Base-by-base conservation (phyloP, 441 rosid genomes). In the Omphalea diandra region DNA sequence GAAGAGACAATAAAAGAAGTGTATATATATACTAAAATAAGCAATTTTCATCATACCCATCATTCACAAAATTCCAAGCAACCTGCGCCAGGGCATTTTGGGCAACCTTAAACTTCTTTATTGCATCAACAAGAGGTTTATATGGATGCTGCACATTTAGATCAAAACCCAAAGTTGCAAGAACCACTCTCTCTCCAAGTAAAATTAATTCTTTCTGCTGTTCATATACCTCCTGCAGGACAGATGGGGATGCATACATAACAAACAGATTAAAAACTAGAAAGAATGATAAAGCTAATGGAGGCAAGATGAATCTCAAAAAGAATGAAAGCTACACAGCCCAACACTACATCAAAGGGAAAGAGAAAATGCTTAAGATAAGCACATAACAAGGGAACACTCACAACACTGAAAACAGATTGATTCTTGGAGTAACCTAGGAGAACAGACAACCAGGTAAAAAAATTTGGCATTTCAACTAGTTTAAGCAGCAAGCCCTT, bases 1-100 rank as follows among this genome's bases (percentile, higher is more conserved):
- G 63, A 77, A 57, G 63, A 63, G 68, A 67, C n/a, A 72, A 60
- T 40, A 58, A 68, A 69, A 71, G 33, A 64, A 57, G 58, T 38
- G 63, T 24, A 63, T 29, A 44, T 22, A 49, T 27, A 62, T 36
- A 62, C 46, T 43, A 44, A 72, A 76, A 18, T 38, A 65, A 60
- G 72, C 63, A 71, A 36, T 71, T n/a, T n/a, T 77, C 61, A 72
- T 71, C 95, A 60, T 94, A 94, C 98, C 98, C 95, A 86, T 94
- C 97, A 76, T 94, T 94, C 65, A 94, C 96, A 84, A 94, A 90
- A 84, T 94, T 88, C 96, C 97, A 94, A 14, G 98, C 96, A 81
- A 89, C 97, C 84, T 89, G 93, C 65, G 96, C 95, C 75, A 94
- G 93, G 67, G 96, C 95, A 77, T 89, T 91, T 77, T 91, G 93